A percentile compares a stretch with the other conserved stretches of the same genome.
These are phyloP conservation scores for Solanum rostratum DNA, from an alignment of 257 asterid species.

Conservation along the genomic window DNA sequence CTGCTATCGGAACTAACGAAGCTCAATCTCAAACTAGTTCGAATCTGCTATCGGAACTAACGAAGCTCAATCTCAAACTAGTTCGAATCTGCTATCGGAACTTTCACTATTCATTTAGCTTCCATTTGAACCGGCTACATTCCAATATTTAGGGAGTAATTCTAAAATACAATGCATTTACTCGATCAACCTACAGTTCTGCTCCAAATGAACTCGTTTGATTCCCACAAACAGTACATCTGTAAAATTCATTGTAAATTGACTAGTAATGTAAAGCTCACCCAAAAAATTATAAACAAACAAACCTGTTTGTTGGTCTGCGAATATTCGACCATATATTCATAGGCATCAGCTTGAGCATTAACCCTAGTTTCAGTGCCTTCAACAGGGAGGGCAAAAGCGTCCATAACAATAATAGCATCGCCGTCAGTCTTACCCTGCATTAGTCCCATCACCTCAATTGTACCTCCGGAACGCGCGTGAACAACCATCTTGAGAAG, in stretches of 20 bases:
- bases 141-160: neutral
- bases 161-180: neutral
- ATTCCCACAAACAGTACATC: neutral
- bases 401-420: constrained; percentile 92
- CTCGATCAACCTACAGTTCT: neutral
- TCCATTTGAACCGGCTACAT: neutral
- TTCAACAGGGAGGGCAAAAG: constrained; percentile 98
- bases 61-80: neutral
- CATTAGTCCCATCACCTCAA: constrained; percentile 98
- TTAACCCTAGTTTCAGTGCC: constrained; percentile 99
- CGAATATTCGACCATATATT: constrained; percentile 93
- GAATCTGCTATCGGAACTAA: neutral
- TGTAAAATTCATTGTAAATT: neutral
- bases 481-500: constrained; percentile 98
- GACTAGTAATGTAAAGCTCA: neutral
- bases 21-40: neutral
- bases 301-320: constrained; percentile 77
- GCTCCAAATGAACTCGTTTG: neutral
- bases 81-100: neutral
- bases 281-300: neutral
- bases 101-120: neutral
- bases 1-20: no score
- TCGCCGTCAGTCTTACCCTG: constrained; percentile 98
- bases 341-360: constrained; percentile 99
- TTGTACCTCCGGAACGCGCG: constrained; percentile 97